Base-by-base conservation (phyloP, 2,329 filamentous ascomycete species). In the Fusarium acutatum region DNA sequence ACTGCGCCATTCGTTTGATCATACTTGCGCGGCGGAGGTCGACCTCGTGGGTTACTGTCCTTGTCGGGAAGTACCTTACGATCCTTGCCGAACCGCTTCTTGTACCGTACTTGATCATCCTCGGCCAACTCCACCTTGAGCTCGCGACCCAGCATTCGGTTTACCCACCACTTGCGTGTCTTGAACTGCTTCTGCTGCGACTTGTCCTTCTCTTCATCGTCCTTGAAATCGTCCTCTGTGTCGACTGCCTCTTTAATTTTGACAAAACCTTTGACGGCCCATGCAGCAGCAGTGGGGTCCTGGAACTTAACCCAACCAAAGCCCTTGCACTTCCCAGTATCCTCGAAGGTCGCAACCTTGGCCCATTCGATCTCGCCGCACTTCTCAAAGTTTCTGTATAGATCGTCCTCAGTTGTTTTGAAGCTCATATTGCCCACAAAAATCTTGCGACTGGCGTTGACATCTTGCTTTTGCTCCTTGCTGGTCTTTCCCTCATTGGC, bases 251-350 rank as follows among this genome's bases (percentile, higher is more conserved):
- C 89, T 79, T 88, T 89, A 78, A 95, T 88, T 83, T 91, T 90
- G 68, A 94, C 88, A 77, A 93, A 98, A 2, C 96, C 96, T 80
- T 91, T 92, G 73, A 97, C 94, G 1, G 84, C 84, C 81, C 83
- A 83, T 56, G 91, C 89, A 0, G 94, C 94, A 1, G 92, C 89
- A 64, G 93, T 91, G 17, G 95, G 80, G 57, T 95, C 91, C 80
- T 92, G 91, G 83, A 98, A 99, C 70, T 94, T 94, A 69, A 99
- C 91, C 95, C 96, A 99, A 11, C 92, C 96, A 83, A 93, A 99
- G 24, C 96, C 97, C 85, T 98, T 98, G 86, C 96, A 99, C 85
- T 98, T 99, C 47, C 96, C 96, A 26, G 92, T 92, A 82, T 99
- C 97, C 82, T 98, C 94, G 80, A 99, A 99, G 1, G 95, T 97